These are phyloP conservation scores for Yamadazyma ubonensis DNA, from an alignment of 805 yeast genomes.

Conservation along the genomic window DNA sequence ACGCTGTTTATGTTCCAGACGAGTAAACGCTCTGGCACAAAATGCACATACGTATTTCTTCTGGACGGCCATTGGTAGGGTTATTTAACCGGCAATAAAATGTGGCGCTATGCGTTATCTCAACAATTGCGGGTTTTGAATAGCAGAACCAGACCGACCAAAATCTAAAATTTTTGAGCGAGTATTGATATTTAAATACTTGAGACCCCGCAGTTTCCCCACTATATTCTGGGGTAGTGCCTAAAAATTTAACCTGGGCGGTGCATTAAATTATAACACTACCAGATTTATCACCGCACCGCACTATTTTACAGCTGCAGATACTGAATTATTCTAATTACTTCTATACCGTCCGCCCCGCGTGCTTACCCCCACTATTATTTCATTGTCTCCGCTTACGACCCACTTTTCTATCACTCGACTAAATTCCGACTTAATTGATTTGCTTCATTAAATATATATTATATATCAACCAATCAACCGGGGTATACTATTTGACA, in stretches of 20 bases:
- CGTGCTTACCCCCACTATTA: background rate
- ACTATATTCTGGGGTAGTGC: slow-evolving; percentile 3
- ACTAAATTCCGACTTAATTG: too few species aligned
- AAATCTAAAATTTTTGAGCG: background rate
- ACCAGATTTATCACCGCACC: background rate
- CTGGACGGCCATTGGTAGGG: slow-evolving; percentile 39
- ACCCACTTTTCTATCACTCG: background rate
- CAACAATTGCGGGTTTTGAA: slow-evolving; percentile 9
- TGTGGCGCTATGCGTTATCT: slow-evolving; percentile 5
- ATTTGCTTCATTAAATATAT: too few species aligned
- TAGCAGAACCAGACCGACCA: background rate
- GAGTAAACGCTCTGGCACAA: slow-evolving; percentile 77
- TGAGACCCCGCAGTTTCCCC: slow-evolving; percentile 7
- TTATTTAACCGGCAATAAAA: background rate
- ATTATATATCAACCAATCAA: too few species aligned
- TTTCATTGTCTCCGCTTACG: background rate
- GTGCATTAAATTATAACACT: too few species aligned
- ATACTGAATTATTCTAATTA: too few species aligned
- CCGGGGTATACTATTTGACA: too few species aligned
- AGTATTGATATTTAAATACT: background rate
- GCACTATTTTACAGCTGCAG: too few species aligned
- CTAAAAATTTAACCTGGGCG: background rate
- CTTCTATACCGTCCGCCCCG: background rate
- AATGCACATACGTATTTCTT: slow-evolving; percentile 74
- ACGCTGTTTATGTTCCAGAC: slow-evolving; percentile 74